Evolutionary conservation across 139 green algal species (phyloP).

Genomic region (Microglena sp.): DNA sequence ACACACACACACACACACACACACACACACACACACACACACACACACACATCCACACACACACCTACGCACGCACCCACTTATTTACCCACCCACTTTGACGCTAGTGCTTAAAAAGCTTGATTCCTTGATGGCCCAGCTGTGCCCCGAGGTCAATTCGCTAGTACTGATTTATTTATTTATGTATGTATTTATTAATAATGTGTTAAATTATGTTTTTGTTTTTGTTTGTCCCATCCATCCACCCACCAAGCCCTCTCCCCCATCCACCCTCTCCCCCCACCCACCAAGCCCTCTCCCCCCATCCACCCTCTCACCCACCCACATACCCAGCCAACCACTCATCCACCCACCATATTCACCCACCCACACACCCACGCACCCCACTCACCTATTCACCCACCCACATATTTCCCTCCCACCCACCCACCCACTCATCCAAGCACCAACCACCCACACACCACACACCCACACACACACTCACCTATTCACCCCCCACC

Average conservation of each 20-base stretch:
- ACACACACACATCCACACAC: slow-evolving; percentile 1
- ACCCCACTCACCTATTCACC: background rate
- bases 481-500: no score
- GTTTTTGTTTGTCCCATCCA: no score
- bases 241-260: no score
- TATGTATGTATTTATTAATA: background rate
- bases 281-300: no score
- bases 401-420: no score
- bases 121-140: slow-evolving; percentile 20
- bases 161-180: no score
- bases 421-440: no score
- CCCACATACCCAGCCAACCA: background rate
- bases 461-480: no score
- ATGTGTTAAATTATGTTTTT: background rate
- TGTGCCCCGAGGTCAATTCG: slow-evolving; percentile 21
- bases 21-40: background rate
- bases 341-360: background rate
- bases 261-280: no score
- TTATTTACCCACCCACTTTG: background rate
- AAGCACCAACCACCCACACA: no score
- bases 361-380: background rate
- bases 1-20: background rate
- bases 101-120: slow-evolving; percentile 28
- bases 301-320: background rate
- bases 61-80: background rate